A percentile compares a stretch with the other conserved stretches of the same genome.
Conservation (phyloP, 805 yeast genomes). For the Teunomyces gatunensis region DNA sequence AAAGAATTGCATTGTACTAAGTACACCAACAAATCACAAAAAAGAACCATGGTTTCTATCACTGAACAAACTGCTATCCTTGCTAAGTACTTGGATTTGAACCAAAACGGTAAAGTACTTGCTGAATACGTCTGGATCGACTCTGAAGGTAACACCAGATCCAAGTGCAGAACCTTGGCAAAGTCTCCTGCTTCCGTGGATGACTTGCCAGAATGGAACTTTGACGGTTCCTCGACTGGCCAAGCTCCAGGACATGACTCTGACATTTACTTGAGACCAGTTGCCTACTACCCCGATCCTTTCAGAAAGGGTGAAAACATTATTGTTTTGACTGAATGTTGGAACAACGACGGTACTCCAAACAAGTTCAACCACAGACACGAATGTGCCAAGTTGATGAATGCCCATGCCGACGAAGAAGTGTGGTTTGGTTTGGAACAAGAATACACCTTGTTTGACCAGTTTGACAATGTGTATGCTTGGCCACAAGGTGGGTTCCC, state of each 20-base stretch:
- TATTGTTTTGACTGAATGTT: slow-evolving; percentile 92
- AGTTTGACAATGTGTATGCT: slow-evolving; percentile 85
- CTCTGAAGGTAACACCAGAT: slow-evolving; percentile 84
- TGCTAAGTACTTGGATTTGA: slow-evolving; percentile 77
- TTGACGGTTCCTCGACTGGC: slow-evolving; percentile 97
- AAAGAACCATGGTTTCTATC: slow-evolving; percentile 31
- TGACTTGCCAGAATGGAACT: slow-evolving; percentile 98
- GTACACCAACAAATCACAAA: slow-evolving; percentile 3
- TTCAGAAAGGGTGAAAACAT: slow-evolving; percentile 98
- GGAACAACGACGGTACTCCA: slow-evolving; percentile 98
- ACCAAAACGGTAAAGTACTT: slow-evolving; percentile 80
- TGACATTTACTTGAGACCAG: slow-evolving; percentile 94
- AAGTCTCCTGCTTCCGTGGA: slow-evolving; percentile 68
- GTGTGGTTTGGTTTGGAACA: slow-evolving; percentile 99
- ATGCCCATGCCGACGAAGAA: slow-evolving; percentile 78
- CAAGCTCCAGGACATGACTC: slow-evolving; percentile 99
- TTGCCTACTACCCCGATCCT: slow-evolving; percentile 91
- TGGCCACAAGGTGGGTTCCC: slow-evolving; percentile 99
- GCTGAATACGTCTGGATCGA: slow-evolving; percentile 99
- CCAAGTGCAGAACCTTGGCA: slow-evolving; percentile 86
- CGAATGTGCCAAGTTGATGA: slow-evolving; percentile 92
- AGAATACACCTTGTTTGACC: slow-evolving; percentile 95
- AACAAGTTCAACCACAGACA: slow-evolving; percentile 98
- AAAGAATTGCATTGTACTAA: slow-evolving; percentile 1
- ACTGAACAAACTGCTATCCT: slow-evolving; percentile 75